Evolutionary conservation across 2,329 filamentous ascomycete species (phyloP), one percentile per base, ranked within the genome.

Genomic region (Paracoccidioides brasiliensis): DNA sequence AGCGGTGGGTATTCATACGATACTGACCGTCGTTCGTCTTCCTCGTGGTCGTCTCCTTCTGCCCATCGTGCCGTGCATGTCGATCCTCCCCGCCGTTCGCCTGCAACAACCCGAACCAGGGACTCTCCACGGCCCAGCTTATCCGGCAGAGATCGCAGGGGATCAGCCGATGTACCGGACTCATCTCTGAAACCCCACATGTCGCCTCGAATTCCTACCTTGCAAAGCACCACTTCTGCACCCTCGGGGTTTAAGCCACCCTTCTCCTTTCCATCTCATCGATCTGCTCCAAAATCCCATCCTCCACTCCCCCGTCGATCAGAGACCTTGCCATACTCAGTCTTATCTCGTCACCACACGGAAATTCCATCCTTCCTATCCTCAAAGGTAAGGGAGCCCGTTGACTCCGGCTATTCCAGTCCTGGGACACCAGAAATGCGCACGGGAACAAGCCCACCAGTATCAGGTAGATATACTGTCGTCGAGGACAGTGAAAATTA

Each of bases 401-500:
- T 70, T 35, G 74, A 76, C 55, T 75, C 73, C 3, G 72, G 72
- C 2, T 74, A 75, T 56, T 74, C 71, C 5, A 75, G 71, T 59
- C 71, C 74, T 8, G 67, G 67, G 28, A 74, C 71, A 1, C 72
- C 72, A 1, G 72, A 75, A 42, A 69, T 71, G 61, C 60, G 63
- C 22, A 57, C 61, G 4, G 66, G 65, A 6, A 64, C 66, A 41
- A 64, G 63, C 55, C 68, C 68, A 2, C 63, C 69, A n/a, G 70
- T 69, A 59, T 55, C 59, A 2, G 64, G 64, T 45, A 69, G 67
- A 49, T 71, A 70, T 60, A 68, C 63, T 56, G 63, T 68, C 37
- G 55, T 64, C 22, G 58, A 61, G 12, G 64, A 69, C 15, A 57
- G 61, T 10, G 67, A 70, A 3, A 58, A 61, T 3, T 58, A 57